phyloP scores from a whole-genome alignment of 2,329 filamentous ascomycete genomes.

The Emmonsiellopsis sp. region DNA sequence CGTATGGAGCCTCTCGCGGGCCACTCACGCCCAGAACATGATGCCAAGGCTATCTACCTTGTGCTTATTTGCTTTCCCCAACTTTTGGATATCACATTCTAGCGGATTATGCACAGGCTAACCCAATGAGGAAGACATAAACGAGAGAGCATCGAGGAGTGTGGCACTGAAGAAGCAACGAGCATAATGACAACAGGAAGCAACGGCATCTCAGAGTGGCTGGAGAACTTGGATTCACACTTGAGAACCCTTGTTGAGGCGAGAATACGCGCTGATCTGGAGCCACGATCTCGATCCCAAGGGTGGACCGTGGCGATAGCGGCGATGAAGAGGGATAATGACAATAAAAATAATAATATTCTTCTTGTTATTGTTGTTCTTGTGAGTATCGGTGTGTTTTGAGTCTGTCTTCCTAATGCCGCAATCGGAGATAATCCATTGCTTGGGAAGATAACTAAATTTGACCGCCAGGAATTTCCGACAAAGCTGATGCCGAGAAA shows the following conservation, averaged over 20 bases:
- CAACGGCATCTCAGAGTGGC: too few species aligned
- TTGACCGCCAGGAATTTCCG: too few species aligned
- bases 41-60: neutral
- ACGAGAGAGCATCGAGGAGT: neutral
- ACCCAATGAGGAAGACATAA: conserved; percentile 3
- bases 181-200: neutral
- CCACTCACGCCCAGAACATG: neutral
- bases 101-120: neutral
- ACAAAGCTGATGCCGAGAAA: too few species aligned
- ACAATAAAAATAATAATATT: too few species aligned
- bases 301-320: neutral
- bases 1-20: neutral
- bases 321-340: too few species aligned
- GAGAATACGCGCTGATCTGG: neutral
- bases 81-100: neutral
- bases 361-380: too few species aligned
- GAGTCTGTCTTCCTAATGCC: too few species aligned
- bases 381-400: too few species aligned
- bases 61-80: neutral
- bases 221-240: too few species aligned
- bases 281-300: neutral
- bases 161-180: neutral
- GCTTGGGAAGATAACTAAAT: too few species aligned
- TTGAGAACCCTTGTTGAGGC: too few species aligned
- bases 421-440: too few species aligned